Evolutionary conservation across 495 filamentous ascomycete species (phyloP).

Genomic region (Xylaria nigripes): DNA sequence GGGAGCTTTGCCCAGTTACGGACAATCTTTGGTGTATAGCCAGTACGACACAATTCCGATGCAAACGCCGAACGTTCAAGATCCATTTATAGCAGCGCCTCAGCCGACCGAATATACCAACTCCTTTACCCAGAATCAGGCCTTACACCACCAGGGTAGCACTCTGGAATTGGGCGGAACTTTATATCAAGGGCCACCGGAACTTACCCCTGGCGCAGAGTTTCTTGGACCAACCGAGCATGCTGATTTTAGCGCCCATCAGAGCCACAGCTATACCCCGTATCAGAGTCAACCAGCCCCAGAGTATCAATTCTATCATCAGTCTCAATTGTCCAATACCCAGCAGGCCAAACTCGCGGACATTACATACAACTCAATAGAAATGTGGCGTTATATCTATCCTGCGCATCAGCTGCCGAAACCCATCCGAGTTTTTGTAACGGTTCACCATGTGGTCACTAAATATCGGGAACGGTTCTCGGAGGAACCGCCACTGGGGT

Average conservation of each 20-base stretch:
- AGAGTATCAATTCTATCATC: slow-evolving; percentile 7
- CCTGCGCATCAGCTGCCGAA: slow-evolving; percentile 55
- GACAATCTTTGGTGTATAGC: neutral
- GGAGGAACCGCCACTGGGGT: slow-evolving; percentile 46
- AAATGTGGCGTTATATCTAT: slow-evolving; percentile 53
- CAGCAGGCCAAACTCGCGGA: slow-evolving; percentile 50
- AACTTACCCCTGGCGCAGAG: neutral
- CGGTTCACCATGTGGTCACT: slow-evolving; percentile 52
- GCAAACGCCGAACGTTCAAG: neutral
- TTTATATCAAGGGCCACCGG: neutral
- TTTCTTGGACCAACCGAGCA: neutral
- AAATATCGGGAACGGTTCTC: slow-evolving; percentile 48
- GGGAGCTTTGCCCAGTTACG: neutral
- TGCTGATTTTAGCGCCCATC: slow-evolving; percentile 5
- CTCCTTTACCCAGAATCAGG: neutral
- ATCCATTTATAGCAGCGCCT: neutral
- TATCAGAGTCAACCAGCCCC: slow-evolving; percentile 15
- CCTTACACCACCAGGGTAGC: neutral
- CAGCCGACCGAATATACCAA: neutral
- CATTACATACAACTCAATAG: slow-evolving; percentile 49
- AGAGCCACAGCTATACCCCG: slow-evolving; percentile 22
- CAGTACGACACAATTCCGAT: slow-evolving; percentile 2
- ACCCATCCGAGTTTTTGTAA: slow-evolving; percentile 52
- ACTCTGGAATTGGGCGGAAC: neutral
- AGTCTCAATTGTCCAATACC: slow-evolving; percentile 20